These are phyloP conservation scores for Sporothrix globosa DNA, from an alignment of 2,329 filamentous ascomycete species.

Conservation along the genomic window DNA sequence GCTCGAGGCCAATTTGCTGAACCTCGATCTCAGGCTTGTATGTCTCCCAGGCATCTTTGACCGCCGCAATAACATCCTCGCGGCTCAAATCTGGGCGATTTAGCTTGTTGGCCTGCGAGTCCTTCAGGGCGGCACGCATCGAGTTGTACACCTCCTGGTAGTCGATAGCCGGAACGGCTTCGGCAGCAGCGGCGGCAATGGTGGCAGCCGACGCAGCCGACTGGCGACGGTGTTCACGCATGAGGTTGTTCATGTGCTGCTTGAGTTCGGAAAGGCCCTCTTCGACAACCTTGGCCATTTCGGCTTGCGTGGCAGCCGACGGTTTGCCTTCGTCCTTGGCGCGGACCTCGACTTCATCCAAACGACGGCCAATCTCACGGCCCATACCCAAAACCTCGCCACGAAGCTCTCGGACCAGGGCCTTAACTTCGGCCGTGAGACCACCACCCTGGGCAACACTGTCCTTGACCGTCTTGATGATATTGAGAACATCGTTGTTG, in stretches of 20 bases:
- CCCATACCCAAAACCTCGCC: constrained; percentile 96
- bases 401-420: constrained; percentile 82
- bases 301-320: constrained; percentile 63
- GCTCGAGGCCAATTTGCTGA: constrained; percentile 85
- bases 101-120: constrained; percentile 57
- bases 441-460: constrained; percentile 87
- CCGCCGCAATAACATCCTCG: constrained; percentile 83
- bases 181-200: constrained; percentile 53
- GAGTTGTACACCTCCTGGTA: constrained; percentile 85
- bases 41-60: constrained; percentile 88
- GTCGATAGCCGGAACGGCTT: constrained; percentile 63
- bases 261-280: constrained; percentile 81
- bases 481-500: constrained; percentile 78
- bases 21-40: constrained; percentile 93
- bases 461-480: constrained; percentile 86
- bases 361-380: constrained; percentile 79
- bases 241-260: constrained; percentile 77
- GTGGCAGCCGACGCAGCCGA: constrained; percentile 58
- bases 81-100: constrained; percentile 62
- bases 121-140: constrained; percentile 73
- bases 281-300: constrained; percentile 77
- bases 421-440: constrained; percentile 88
- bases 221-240: constrained; percentile 73
- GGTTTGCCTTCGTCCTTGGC: constrained; percentile 51
- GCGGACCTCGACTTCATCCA: constrained; percentile 73